Evolutionary conservation across 2,329 filamentous ascomycete genomes (phyloP), one percentile per base, ranked within the genome.

Genomic region (Zarea fungicola): DNA sequence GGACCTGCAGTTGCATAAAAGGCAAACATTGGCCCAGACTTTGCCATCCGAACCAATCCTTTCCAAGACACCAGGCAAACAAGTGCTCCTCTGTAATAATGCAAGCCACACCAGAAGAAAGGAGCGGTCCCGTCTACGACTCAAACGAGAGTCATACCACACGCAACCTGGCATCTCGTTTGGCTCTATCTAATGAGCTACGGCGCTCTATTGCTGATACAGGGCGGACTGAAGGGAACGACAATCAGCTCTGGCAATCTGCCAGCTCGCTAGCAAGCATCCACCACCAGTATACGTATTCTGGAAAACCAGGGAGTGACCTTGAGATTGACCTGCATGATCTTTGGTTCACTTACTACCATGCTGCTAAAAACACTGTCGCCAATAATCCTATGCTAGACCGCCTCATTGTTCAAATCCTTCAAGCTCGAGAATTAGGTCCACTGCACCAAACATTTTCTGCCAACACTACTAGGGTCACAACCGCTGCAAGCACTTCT

Each of bases 321-420:
- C 16, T 44, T 13, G 42, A 44, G 29, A 44, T 35, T 35, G 42
- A 44, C 42, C 21, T 44, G 21, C 42, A 44, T 31, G 42, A 44
- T 23, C 42, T 44, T 22, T 35, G 42, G 42, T 44, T 44, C 42
- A 44, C 31, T 22, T 44, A 44, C 22, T 44, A 44, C 31, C 42
- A 35, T 16, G 42, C 42, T 3, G 42, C 42, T 7, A 35, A 19
- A 31, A 44, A 44, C 21, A 25, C 29, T 18, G 7, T 14, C 5
- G 29, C 13, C 5, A 11, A 25, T 5, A 44, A 35, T 9, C 42
- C 42, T 7, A 35, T 35, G 9, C 31, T 44, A 9, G 42, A 44
- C 22, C 42, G 42, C 5, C 42, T 44, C 10, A 31, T 35, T n/a
- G 19, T 44, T 28, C 31, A 44, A 22, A 44, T 44, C 5, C 6